Evolutionary conservation across 305 asterid species (phyloP), one percentile per base, ranked within the genome.

Genomic region (Plantago coronopus): DNA sequence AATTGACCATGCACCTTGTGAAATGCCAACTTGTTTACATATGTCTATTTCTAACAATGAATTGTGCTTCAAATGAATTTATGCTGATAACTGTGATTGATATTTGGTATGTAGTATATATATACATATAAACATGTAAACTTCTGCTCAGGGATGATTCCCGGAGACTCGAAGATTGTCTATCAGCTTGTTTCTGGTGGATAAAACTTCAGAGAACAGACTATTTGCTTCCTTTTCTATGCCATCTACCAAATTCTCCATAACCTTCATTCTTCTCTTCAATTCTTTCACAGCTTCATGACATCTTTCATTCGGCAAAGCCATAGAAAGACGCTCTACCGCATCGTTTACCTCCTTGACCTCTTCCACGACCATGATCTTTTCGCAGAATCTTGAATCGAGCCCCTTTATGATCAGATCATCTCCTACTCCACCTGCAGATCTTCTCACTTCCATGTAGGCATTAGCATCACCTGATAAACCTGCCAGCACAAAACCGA

Each of bases 141-240:
- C 13, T 4, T 51, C 40, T 53, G 43, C 38, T 59, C 19, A 44
- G 23, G 45, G 20, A 63, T 67, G 27, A 37, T 50, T 37, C 44
- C 61, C 59, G 14, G 64, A 65, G 48, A 71, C 18, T 48, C 91
- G 65, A 61, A 82, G 20, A 45, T 59, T 69, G 43, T 74, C 83
- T 0, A 89, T 62, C 81, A 83, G 57, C 70, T 79, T 67, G 64
- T 76, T 74, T 72, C 97, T 81, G 50, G 80, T 62, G 15, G 62
- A 79, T 37, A 89, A 65, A 61, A 80, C 74, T 49, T 73, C 59
- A 22, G 82, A 76, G 67, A 89, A 89, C 59, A 89, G 61, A 62
- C 21, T 6, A 64, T 77, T 68, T 9, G 77, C 64, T 67, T 78
- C 73, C 76, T 77, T 77, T 64, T 74, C 81, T 5, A 80, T 56